Base-by-base conservation (phyloP, 805 yeast genomes). In the Candida germanica region DNA sequence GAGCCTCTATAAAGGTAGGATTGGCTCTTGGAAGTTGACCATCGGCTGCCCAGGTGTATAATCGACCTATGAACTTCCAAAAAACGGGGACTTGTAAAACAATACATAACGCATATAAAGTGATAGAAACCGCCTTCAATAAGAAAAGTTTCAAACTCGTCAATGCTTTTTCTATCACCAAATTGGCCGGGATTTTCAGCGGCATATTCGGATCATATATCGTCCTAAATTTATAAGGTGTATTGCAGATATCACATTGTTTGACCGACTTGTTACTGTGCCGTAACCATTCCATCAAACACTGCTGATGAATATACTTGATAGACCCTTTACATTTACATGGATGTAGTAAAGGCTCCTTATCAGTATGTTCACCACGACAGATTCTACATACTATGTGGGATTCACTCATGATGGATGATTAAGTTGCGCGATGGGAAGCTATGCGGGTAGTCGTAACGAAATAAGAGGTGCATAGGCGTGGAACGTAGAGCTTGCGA, bases 241-340 rank as follows among this genome's bases (percentile, higher is more conserved):
- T 68, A 50, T 87, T 83, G 58, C 98, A 93, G 26, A 93, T 84
- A 56, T 91, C 98, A 71, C 98, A 93, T 25, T 75, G 69, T 38
- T 58, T 58, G 9, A 80, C 69, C 22, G 72, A 71, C 40, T 80
- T 77, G 34, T 74, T 68, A 13, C 85, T 69, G 53, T 79, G 88
- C 33, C 72, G 69, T 26, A 93, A 73, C 98, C 98, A 91, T 51
- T 87, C 93, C 50, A 79, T 64, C 30, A 91, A 61, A 44, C 99
- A 93, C 38, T 83, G 94, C 58, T 91, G 95, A 58, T 93, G 99
- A 36, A 93, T 86, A 51, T 80, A 89, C 55, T 83, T 83, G 56
- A 93, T 94, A 10, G 95, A 83, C 1, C 99, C 99, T 35, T 87
- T 72, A 61, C 98, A 93, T 51, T 77, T 81, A 61, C 99, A 93